These are phyloP conservation scores for Yamadazyma epiphylla DNA, from an alignment of 1,139 yeast genomes.

Conservation along the genomic window DNA sequence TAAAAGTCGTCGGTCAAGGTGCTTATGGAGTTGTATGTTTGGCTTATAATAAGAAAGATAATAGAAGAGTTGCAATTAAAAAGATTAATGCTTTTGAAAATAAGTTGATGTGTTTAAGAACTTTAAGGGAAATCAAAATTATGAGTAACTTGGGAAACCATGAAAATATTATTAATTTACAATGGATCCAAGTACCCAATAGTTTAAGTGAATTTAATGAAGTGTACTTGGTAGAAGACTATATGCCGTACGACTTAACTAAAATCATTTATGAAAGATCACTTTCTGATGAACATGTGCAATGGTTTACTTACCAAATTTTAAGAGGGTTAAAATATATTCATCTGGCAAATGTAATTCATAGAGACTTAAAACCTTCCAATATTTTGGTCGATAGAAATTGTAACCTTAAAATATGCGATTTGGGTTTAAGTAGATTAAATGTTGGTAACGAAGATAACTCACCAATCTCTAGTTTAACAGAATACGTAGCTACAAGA, in stretches of 20 bases:
- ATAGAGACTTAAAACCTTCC: conserved; percentile 38
- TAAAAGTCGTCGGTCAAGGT: conserved; percentile 34
- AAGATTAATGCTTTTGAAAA: conserved; percentile 39
- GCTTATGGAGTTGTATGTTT: conserved; percentile 45
- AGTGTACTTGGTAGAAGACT: conserved; percentile 66
- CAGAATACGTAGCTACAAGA: conserved; percentile 76
- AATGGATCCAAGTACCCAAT: conserved; percentile 36
- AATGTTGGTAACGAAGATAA: conserved; percentile 9
- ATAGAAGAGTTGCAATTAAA: conserved; percentile 40
- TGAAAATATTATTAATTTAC: conserved; percentile 38
- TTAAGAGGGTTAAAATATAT: conserved; percentile 60
- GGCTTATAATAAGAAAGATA: conserved; percentile 37
- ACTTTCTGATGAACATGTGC: conserved; percentile 62
- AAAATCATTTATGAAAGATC: conserved; percentile 51
- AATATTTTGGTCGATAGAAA: conserved; percentile 31
- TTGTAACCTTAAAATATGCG: conserved; percentile 47
- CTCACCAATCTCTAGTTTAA: conserved; percentile 27
- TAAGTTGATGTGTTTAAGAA: conserved; percentile 34
- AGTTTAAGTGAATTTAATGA: conserved; percentile 48
- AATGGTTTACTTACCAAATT: conserved; percentile 64
- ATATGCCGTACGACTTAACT: conserved; percentile 68
- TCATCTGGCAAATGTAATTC: conserved; percentile 52
- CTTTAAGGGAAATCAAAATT: conserved; percentile 39
- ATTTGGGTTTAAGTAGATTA: conserved; percentile 50
- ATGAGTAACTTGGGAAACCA: conserved; percentile 33